A percentile compares a stretch with the other conserved stretches of the same genome.
Conservation (phyloP, 768 basidiomycete genomes). For the Lyophyllum atratum region DNA sequence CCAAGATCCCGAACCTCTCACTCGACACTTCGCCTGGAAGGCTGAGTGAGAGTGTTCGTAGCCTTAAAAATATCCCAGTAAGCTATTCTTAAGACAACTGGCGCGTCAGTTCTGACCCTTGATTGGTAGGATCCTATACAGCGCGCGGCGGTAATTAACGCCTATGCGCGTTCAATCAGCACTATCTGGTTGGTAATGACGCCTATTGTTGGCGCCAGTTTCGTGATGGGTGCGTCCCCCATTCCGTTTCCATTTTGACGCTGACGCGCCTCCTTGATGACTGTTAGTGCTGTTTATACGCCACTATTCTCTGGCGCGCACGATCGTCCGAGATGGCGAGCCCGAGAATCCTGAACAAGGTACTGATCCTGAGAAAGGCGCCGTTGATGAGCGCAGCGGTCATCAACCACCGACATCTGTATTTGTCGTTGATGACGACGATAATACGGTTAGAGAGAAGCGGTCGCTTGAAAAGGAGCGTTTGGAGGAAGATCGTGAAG, state of each 20-base stretch:
- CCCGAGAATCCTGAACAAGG: conserved; percentile 27
- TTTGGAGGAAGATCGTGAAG: conserved; percentile 11
- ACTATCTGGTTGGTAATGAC: conserved; percentile 68
- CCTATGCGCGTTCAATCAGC: conserved; percentile 63
- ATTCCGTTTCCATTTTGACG: neutral
- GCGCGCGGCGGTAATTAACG: conserved; percentile 55
- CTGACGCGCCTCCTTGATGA: neutral
- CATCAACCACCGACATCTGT: conserved; percentile 5
- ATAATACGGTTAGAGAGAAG: conserved; percentile 22
- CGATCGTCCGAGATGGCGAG: conserved; percentile 41
- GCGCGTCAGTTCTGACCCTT: neutral
- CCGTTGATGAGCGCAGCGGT: conserved; percentile 5
- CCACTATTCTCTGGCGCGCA: conserved; percentile 59
- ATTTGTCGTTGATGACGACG: conserved; percentile 24
- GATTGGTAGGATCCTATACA: conserved; percentile 45
- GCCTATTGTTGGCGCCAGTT: conserved; percentile 52
- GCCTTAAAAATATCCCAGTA: conserved; percentile 46
- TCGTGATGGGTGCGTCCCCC: conserved; percentile 47
- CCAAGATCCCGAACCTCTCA: conserved; percentile 35
- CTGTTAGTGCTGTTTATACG: conserved; percentile 56
- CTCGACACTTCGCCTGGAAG: conserved; percentile 43
- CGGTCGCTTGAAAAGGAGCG: conserved; percentile 18
- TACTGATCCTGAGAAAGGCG: conserved; percentile 22
- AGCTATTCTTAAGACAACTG: conserved; percentile 16
- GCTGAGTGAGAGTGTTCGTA: conserved; percentile 47